Percentiles rank a stretch among this genome's conserved stretches.
These are phyloP conservation scores for Colletotrichum tanaceti DNA, from an alignment of 2,329 filamentous ascomycete species.

Conservation along the genomic window DNA sequence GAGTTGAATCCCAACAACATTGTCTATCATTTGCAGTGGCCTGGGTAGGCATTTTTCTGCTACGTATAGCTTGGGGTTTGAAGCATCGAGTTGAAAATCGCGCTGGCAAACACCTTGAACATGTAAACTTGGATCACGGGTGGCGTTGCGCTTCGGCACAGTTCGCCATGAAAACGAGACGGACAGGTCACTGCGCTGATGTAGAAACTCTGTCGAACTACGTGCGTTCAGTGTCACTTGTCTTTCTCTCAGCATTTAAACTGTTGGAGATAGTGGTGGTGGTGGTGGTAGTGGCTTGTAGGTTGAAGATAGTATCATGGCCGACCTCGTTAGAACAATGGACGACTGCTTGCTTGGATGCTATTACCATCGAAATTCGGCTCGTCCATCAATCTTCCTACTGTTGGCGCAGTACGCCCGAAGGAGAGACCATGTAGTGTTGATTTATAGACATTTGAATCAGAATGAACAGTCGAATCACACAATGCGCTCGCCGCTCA, in stretches of 20 bases:
- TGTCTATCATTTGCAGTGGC: conserved; percentile 1
- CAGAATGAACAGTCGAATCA: not conserved
- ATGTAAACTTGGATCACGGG: not conserved
- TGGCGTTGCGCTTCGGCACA: conserved; percentile 22
- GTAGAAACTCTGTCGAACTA: conserved; percentile 33
- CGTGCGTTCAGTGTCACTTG: not conserved
- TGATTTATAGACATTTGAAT: not conserved
- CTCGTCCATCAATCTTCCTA: not conserved
- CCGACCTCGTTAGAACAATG: conserved; percentile 4
- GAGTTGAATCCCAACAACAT: conserved; percentile 3
- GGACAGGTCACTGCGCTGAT: conserved; percentile 28
- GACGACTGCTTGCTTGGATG: conserved; percentile 11
- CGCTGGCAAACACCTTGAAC: conserved; percentile 7
- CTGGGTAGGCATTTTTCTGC: not conserved
- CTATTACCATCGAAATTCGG: not conserved
- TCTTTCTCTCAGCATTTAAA: not conserved
- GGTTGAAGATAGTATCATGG: too few species aligned
- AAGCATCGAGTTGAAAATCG: conserved; percentile 14
- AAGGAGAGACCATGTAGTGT: not conserved
- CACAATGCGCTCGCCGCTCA: not conserved
- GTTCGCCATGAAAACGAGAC: conserved; percentile 27
- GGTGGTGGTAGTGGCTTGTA: not conserved
- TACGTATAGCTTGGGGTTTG: conserved; percentile 1
- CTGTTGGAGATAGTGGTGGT: too few species aligned
- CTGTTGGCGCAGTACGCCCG: not conserved